A percentile compares a stretch with the other conserved stretches of the same genome.
Conservation (phyloP, 257 asterid species). For the Henckelia pumila region DNA sequence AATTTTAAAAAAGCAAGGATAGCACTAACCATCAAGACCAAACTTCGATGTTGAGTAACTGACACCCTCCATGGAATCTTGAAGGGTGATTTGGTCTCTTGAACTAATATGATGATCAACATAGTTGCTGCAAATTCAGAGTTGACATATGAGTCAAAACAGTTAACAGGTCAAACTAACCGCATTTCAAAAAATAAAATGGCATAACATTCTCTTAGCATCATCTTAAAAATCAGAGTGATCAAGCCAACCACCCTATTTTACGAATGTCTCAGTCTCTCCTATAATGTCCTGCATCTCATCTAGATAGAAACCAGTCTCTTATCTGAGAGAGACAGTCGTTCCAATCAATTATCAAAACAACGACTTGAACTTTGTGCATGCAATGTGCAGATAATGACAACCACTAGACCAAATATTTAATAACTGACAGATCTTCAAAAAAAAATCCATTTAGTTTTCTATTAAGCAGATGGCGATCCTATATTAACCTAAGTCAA, state of each 20-base stretch:
- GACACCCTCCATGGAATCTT: conserved; percentile 83
- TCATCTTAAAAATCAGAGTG: background rate
- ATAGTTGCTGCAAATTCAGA: conserved; percentile 67
- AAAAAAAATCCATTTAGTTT: background rate
- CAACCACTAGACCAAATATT: conserved; percentile 1
- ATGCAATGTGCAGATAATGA: background rate
- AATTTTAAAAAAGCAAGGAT: conserved; percentile 13
- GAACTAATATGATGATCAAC: conserved; percentile 96
- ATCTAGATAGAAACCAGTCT: conserved; percentile 5
- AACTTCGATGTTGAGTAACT: conserved; percentile 82
- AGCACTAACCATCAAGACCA: conserved; percentile 90
- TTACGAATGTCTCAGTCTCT: conserved; percentile 2
- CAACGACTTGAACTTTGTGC: conserved; percentile 1
- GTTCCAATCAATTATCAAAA: conserved; percentile 5
- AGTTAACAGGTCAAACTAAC: conserved; percentile 5
- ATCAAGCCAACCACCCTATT: conserved; percentile 10
- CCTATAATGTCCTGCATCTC: conserved; percentile 15
- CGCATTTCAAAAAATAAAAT: conserved; percentile 5
- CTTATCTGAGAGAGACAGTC: background rate
- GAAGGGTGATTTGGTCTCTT: conserved; percentile 97
- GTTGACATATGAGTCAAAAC: conserved; percentile 26
- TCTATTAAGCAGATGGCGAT: background rate
- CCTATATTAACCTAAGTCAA: too few relatives aligned
- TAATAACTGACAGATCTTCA: conserved; percentile 13
- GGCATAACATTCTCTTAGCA: conserved; percentile 8